Conservation (phyloP, 2,329 filamentous ascomycete species). For the Tolypocladium ovalisporum region DNA sequence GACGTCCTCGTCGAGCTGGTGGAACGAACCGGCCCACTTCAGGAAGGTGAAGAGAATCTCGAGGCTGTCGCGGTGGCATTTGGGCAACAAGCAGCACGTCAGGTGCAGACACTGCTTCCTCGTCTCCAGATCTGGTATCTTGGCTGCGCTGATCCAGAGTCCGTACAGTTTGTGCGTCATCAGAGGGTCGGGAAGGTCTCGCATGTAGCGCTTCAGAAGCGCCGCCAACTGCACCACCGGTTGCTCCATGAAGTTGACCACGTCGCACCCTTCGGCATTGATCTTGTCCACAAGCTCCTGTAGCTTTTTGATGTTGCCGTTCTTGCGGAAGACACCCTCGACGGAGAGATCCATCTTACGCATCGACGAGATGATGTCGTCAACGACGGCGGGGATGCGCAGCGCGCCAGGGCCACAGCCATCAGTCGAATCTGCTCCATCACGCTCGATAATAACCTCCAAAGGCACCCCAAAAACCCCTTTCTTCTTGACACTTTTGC, state of each 20-base stretch:
- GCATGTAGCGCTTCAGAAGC: conserved; percentile 86
- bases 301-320: conserved; percentile 92
- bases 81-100: conserved; percentile 84
- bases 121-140: conserved; percentile 71
- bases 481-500: conserved; percentile 75
- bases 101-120: conserved; percentile 80
- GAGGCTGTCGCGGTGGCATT: conserved; percentile 83
- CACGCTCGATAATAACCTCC: conserved; percentile 80
- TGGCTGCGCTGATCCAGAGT: conserved; percentile 82
- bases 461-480: conserved; percentile 86
- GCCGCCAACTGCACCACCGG: conserved; percentile 91
- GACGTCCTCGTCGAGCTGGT: conserved; percentile 90
- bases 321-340: conserved; percentile 97
- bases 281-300: conserved; percentile 79
- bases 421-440: conserved; percentile 95
- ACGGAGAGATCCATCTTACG: conserved; percentile 98
- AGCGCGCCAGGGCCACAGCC: conserved; percentile 87
- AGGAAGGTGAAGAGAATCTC: conserved; percentile 94
- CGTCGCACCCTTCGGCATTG: conserved; percentile 74
- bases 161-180: conserved; percentile 91
- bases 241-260: conserved; percentile 77
- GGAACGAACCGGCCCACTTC: conserved; percentile 95
- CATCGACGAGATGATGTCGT: conserved; percentile 90
- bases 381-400: conserved; percentile 86
- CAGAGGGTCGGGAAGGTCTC: conserved; percentile 87